Percentiles rank a stretch among this genome's conserved stretches.
Evolutionary conservation across 2,329 filamentous ascomycete genomes (phyloP).

Genomic region (Trichoderma asperellum): DNA sequence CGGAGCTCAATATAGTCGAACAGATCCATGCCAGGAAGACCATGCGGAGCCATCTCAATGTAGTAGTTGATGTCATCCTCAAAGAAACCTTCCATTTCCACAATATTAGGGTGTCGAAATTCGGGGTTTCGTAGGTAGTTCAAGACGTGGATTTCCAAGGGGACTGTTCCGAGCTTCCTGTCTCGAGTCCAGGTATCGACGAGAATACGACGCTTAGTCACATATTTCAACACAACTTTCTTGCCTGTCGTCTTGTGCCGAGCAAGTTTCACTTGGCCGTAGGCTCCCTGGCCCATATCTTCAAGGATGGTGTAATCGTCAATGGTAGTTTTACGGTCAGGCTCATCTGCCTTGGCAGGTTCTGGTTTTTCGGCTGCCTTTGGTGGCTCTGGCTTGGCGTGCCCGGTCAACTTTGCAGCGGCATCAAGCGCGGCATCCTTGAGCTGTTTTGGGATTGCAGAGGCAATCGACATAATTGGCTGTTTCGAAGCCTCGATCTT

Average conservation of each 20-base stretch:
- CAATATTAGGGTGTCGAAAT: constrained; percentile 68
- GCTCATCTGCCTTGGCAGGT: constrained; percentile 43
- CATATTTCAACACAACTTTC: constrained; percentile 95
- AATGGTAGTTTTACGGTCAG: constrained; percentile 75
- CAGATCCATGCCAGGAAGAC: constrained; percentile 94
- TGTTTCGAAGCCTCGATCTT: constrained; percentile 42
- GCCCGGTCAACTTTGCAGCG: constrained; percentile 56
- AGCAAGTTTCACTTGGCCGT: constrained; percentile 95
- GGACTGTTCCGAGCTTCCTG: constrained; percentile 88
- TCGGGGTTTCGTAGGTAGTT: constrained; percentile 84
- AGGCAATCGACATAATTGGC: constrained; percentile 44
- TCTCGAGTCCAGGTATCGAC: constrained; percentile 99
- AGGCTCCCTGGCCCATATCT: constrained; percentile 98
- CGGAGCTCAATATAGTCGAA: constrained; percentile 98
- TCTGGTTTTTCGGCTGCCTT: constrained; percentile 42
- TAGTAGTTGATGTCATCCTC: constrained; percentile 93
- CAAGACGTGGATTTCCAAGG: constrained; percentile 93
- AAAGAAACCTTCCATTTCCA: constrained; percentile 74
- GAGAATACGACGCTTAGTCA: constrained; percentile 93
- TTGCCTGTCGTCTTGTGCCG: constrained; percentile 78
- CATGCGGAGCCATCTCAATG: constrained; percentile 96
- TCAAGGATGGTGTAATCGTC: constrained; percentile 90
- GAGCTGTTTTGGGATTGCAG: constrained; percentile 59
- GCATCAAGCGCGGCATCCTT: constrained; percentile 61
- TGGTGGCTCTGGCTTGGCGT: constrained; percentile 38